phyloP scores from a whole-genome alignment of 441 rosid genomes.

The Jatropha multifida region DNA sequence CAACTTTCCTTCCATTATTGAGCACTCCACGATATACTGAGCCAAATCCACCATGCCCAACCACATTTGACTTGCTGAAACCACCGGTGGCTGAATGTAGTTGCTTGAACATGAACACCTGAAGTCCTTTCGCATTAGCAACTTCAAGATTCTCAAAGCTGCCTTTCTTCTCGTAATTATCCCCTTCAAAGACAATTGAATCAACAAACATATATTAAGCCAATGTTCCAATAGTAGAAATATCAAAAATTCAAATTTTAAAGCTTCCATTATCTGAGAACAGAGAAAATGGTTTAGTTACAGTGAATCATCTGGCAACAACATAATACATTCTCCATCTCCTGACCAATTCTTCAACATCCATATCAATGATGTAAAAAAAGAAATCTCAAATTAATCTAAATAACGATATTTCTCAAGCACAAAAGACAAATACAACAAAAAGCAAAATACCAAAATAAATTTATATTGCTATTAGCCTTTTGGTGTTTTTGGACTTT shows the following conservation, averaged over 20 bases:
- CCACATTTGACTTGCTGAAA: conserved; percentile 86
- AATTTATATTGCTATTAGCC: background rate
- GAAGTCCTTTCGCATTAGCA: conserved; percentile 54
- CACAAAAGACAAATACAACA: background rate
- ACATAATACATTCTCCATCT: conserved; percentile 2
- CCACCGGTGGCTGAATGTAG: conserved; percentile 83
- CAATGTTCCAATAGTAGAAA: background rate
- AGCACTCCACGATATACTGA: conserved; percentile 85
- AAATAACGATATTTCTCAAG: background rate
- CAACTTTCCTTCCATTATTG: conserved; percentile 77
- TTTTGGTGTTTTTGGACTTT: background rate
- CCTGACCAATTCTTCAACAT: background rate
- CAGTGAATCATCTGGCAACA: background rate
- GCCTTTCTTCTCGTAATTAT: conserved; percentile 48
- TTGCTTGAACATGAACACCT: conserved; percentile 78
- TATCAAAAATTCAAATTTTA: background rate
- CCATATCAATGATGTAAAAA: background rate
- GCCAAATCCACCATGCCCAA: conserved; percentile 97
- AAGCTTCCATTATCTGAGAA: background rate
- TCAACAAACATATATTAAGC: background rate
- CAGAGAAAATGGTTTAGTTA: background rate
- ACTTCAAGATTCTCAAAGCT: conserved; percentile 35
- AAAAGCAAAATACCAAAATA: background rate
- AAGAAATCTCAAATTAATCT: background rate
- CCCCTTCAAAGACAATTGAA: conserved; percentile 37